Evolutionary conservation across 177 flowering plant genomes (phyloP), one percentile per base, ranked within the genome.

Genomic region (Vitis hybrid): DNA sequence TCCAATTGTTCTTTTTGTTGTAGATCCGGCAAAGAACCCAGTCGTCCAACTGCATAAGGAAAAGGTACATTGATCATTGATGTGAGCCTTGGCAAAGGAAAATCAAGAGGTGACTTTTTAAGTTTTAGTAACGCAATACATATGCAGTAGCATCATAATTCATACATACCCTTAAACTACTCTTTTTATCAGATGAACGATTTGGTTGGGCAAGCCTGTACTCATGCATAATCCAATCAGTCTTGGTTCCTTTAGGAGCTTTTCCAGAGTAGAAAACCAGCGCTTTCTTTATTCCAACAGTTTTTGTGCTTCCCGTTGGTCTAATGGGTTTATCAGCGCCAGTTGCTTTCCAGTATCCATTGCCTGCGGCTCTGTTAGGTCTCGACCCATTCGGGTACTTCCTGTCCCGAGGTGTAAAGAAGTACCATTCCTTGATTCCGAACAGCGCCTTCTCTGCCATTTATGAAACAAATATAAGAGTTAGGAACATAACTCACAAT

Each of bases 211-310:
- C 67, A 11, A 77, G 73, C 34, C 79, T 65, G 57, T 74, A 78
- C 30, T 78, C 80, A 21, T 78, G 80, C 80, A 78, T 78, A 56
- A 78, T 74, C 81, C 81, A 78, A 52, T 74, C 68, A 3, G 78
- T 78, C 69, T 74, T 78, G 45, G 56, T 10, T 32, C 81, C 81
- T 52, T 52, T 71, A 10, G 81, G 81, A 11, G 81, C 78, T 49
- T 78, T 78, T 15, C 81, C 78, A 1, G 69, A 62, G 30, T 78
- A 78, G 45, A 78, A 78, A 32, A 74, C 81, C 30, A 78, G 60
- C 5, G 77, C 78, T 48, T 78, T 78, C 72, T 74, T 78, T 17
- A 74, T 74, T 3, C 78, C 81, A 17, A 71, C 70, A 17, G 56
- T 32, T 4, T 56, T 65, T 12, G 23, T 40, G 49, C 52, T 50